Evolutionary conservation across 768 basidiomycete genomes (phyloP), one percentile per base, ranked within the genome.

Genomic region (Inosperma sp.): DNA sequence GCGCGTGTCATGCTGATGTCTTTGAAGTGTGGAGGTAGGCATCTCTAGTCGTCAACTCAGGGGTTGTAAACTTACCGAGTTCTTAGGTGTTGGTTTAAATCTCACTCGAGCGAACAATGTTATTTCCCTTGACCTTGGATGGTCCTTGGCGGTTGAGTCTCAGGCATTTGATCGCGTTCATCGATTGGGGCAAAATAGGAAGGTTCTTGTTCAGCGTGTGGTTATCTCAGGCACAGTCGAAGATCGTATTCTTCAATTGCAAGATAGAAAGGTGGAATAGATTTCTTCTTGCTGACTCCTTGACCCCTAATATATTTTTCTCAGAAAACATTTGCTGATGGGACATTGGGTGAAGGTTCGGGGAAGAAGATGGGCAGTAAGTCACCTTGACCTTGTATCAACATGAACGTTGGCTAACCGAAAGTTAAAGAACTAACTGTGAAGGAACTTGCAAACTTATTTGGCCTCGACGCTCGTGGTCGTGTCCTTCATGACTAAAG

Each of bases 181-280:
- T 58, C 70, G 81, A 19, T 66, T 83, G 5, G 83, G 83, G 5
- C 83, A 84, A 58, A 66, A 55, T 8, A 70, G 78, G 21, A 49
- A 71, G 1, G 83, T 83, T 10, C 54, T 67, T 17, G 77, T 83
- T 10, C 68, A 80, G 33, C 76, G 81, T 8, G 70, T 84, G 5
- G 81, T 84, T 25, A 80, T 84, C 31, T 61, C 65, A 2, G 70
- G 81, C 53, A 83, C 81, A 0, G 80, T 84, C 26, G 87, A 88
- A 59, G 81, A 87, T 58, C 73, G 86, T n/a, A 80, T 90, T 26
- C 69, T 86, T 22, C 70, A 70, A 0, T 66, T 88, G 53, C 85
- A 86, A 56, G 74, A 78, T 34, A 71, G 79, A 49, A 85, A 85
- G 72, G 76, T 75, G 50, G 16, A 62, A 51, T 46, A n/a, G 3